Evolutionary conservation across 2,329 filamentous ascomycete genomes (phyloP), one percentile per base, ranked within the genome.

Genomic region (Juglanconis juglandina): DNA sequence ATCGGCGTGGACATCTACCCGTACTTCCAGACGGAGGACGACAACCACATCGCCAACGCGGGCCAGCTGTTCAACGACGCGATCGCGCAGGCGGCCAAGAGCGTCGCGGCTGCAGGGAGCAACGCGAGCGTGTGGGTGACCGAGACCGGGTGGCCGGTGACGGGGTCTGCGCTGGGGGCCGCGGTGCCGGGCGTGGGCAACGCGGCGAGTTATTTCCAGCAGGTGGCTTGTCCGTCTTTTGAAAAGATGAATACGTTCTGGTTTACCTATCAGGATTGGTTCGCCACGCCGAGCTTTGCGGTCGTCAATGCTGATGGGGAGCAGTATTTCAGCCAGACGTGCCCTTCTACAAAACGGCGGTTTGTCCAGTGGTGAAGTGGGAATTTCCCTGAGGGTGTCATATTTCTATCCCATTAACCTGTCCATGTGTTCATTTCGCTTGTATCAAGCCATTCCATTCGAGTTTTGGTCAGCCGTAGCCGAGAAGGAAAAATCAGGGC

Each of bases 101-200:
- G 88, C 39, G 73, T 81, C 64, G 74, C 71, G 14, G 87, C 79
- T 47, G 81, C 84, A 42, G 77, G 81, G 42, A 84, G 83, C 70
- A 93, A 92, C 81, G 79, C 84, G 35, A 58, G 53, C 17, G 83
- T 96, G 67, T 95, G 90, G 90, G 83, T 96, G 64, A 95, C 92
- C 34, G 92, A 96, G 81, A 95, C 91, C 14, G 92, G 92, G 65
- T 95, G 90, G 86, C 92, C 92, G 53, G 86, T 92, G 56, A 86
- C 81, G 68, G 92, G 92, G 59, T 76, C 83, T 65, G 81, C 77
- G 1, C 76, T 82, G 63, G 87, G 86, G 66, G 71, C 83, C 53
- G 90, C 85, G 46, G 81, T 88, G 9, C 80, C 92, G 5, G 87
- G 79, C 41, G 64, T 77, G 37, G 77, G 81, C 57, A 92, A 93